phyloP scores from a whole-genome alignment of 2,329 filamentous ascomycete species.

The Xylariales sp. region DNA sequence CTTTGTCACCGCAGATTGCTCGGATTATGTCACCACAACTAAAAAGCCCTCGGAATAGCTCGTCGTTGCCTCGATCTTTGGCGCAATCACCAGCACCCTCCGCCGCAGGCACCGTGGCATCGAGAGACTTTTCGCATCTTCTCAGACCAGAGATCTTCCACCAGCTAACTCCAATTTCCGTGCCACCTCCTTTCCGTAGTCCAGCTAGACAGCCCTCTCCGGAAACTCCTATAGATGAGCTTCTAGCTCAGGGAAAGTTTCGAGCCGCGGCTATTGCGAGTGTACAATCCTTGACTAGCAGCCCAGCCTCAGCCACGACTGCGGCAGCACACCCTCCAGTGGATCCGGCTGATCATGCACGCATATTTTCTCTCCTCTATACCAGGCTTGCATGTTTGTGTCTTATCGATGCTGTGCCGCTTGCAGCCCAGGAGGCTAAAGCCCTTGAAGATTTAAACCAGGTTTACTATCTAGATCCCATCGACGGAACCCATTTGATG shows the following conservation, averaged over 20 bases:
- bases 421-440: constrained; percentile 65
- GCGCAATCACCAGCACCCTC: constrained; percentile 12
- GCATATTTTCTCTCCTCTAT: constrained; percentile 76
- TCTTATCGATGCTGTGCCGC: constrained; percentile 66
- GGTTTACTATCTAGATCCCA: constrained; percentile 51
- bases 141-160: constrained; percentile 81
- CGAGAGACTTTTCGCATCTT: constrained; percentile 76
- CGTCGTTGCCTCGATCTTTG: constrained; percentile 15
- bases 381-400: constrained; percentile 78
- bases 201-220: constrained; percentile 59
- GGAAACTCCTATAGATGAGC: constrained; percentile 60
- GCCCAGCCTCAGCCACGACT: constrained; percentile 29
- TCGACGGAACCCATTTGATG: constrained; percentile 59
- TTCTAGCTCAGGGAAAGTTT: constrained; percentile 73
- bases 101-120: constrained; percentile 27
- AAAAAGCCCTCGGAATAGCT: constrained; percentile 18
- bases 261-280: constrained; percentile 70
- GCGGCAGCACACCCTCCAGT: constrained; percentile 28
- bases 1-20: constrained; percentile 19
- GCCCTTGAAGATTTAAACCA: constrained; percentile 59
- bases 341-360: constrained; percentile 52
- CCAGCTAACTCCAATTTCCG: constrained; percentile 60
- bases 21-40: constrained; percentile 17
- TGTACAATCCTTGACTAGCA: constrained; percentile 53
- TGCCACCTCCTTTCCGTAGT: constrained; percentile 64